Percentiles rank a stretch among this genome's conserved stretches.
These are phyloP conservation scores for Aspergillus nomiae DNA, from an alignment of 2,329 filamentous ascomycete species.

Conservation along the genomic window DNA sequence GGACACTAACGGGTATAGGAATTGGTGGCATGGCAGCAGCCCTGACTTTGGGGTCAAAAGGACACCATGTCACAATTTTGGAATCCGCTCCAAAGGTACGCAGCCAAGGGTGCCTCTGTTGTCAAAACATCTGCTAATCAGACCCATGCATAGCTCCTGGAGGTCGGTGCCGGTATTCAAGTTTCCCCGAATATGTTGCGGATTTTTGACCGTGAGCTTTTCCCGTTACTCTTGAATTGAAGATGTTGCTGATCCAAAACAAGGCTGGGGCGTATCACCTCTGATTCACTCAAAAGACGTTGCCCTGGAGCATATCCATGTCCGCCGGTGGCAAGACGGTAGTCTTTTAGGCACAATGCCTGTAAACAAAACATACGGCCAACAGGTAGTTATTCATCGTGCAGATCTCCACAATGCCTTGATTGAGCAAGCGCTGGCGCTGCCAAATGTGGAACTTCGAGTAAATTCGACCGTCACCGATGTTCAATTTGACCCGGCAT, in stretches of 20 bases:
- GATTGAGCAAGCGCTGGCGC: conserved; percentile 30
- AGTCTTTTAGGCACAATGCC: conserved; percentile 34
- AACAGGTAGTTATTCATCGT: conserved; percentile 39
- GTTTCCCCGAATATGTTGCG: conserved; percentile 78
- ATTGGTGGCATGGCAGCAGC: conserved; percentile 41
- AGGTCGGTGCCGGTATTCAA: conserved; percentile 79
- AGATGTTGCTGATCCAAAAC: not conserved
- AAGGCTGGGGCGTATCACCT: conserved; percentile 39
- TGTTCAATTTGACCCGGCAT: conserved; percentile 30
- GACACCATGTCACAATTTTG: conserved; percentile 35
- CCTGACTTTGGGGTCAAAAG: conserved; percentile 35
- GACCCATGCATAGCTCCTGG: conserved; percentile 28
- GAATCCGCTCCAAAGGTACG: conserved; percentile 38
- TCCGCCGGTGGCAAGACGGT: conserved; percentile 39
- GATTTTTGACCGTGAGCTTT: conserved; percentile 62
- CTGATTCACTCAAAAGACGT: conserved; percentile 37
- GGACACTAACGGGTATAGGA: conserved; percentile 23
- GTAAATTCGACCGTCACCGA: conserved; percentile 31
- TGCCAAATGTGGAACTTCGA: conserved; percentile 33
- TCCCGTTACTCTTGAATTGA: not conserved
- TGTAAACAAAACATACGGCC: conserved; percentile 38
- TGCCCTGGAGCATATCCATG: conserved; percentile 37
- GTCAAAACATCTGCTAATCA: not conserved
- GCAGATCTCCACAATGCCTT: conserved; percentile 39
- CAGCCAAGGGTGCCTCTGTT: not conserved